These are phyloP conservation scores for Pseudogymnoascus sp. DNA, from an alignment of 2,329 filamentous ascomycete genomes.

Conservation along the genomic window DNA sequence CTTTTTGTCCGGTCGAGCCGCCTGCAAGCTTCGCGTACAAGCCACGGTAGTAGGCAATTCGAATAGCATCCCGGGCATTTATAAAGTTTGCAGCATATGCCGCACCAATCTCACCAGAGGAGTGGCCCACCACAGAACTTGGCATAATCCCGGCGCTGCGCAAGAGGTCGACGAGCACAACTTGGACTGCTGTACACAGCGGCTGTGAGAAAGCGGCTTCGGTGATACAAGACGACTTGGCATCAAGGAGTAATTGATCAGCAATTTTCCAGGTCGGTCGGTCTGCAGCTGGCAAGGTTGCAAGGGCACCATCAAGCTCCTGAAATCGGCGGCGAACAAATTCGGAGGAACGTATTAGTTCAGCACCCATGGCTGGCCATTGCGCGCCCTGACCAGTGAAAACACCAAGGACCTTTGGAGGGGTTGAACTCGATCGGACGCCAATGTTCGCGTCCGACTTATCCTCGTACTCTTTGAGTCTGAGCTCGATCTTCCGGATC, in stretches of 20 bases:
- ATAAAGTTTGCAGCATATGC: constrained; percentile 35
- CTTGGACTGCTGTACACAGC: constrained; percentile 39
- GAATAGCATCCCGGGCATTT: constrained; percentile 28
- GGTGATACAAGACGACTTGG: constrained; percentile 32
- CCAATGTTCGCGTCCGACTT: background rate
- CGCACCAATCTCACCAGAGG: constrained; percentile 40
- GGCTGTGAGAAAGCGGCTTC: constrained; percentile 36
- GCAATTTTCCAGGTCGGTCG: constrained; percentile 11
- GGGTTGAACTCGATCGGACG: background rate
- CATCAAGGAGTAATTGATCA: background rate
- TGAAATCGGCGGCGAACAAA: background rate
- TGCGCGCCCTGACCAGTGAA: constrained; percentile 25
- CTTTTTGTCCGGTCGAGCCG: constrained; percentile 27
- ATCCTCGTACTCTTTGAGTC: background rate
- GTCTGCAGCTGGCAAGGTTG: constrained; percentile 13
- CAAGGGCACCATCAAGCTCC: background rate
- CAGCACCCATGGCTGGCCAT: constrained; percentile 20
- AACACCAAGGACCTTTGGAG: constrained; percentile 14
- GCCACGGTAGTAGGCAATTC: constrained; percentile 37
- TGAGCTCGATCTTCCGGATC: constrained; percentile 11
- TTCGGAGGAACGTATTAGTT: constrained; percentile 16
- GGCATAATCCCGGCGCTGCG: constrained; percentile 33
- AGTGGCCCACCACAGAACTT: constrained; percentile 30
- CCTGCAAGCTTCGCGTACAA: constrained; percentile 17
- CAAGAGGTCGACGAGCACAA: constrained; percentile 37